Evolutionary conservation across 2,329 filamentous ascomycete genomes (phyloP), one percentile per base, ranked within the genome.

Genomic region (Diaporthe sp.): DNA sequence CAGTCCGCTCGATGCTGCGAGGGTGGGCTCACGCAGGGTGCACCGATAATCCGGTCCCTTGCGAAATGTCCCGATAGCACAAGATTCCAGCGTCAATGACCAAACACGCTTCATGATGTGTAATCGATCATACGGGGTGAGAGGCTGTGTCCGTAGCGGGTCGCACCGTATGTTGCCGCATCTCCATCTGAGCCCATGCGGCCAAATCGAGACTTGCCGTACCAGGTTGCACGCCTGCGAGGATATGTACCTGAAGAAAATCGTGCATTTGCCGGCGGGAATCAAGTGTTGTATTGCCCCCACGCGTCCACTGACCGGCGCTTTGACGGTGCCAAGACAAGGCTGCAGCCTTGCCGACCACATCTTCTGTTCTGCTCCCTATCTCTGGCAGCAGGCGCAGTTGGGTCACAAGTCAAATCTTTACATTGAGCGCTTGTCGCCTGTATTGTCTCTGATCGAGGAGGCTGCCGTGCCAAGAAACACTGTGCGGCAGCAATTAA

Each of bases 41-140:
- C 44, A 68, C 63, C 31, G 47, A n/a, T 25, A 9, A 12, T 31
- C 47, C 31, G 31, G 22, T 25, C 31, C 42, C 63, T 47, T 68
- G 63, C 65, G n/a, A 28, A 42, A 42, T 70, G 65, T 51, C 65
- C 65, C 34, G 34, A 55, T 70, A 70, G 65, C 65, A 70, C 65
- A 55, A 39, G 65, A 42, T 70, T 70, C 65, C 65, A 28, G 65
- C 51, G 49, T 70, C 65, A 55, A 70, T 70, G 65, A 55, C 65
- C 65, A 70, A 70, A 70, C 65, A 55, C 65, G 49, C 65, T 70
- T 70, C 65, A 70, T 13, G 65, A 55, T 55, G 34, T 20, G 49
- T 55, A 20, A n/a, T 10, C 31, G n/a, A 55, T 42, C n/a, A 20
- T 42, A 9, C 8, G 34, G 13, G 15, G 13, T 53, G 25, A 55